Base-by-base conservation (phyloP, 805 yeast species). In the Candida corydali region DNA sequence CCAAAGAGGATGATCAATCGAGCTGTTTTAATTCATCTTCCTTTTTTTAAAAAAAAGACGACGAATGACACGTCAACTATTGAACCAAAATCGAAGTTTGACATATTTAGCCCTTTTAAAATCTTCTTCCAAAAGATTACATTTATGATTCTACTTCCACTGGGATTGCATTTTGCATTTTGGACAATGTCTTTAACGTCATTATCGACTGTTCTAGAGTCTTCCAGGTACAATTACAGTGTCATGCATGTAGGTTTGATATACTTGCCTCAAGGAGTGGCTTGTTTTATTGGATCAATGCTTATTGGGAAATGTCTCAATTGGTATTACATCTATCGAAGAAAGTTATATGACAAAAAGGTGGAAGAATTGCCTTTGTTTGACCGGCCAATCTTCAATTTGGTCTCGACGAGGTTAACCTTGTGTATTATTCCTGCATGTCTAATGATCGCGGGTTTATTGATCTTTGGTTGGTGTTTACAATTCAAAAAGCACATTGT, bases 161-260 rank as follows among this genome's bases (percentile, higher is more conserved):
- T 75, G 8, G 79, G 85, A 0, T 40, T 86, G 3, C 76, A 78
- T 41, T 86, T 77, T 56, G 70, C 88, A 1, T 63, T 74, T 2
- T 86, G 91, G 87, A 77, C 82, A 5, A 72, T 81, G 61, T 65
- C 76, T 12, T 70, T 83, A 39, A 81, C 94, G 0, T 72, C 87
- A 0, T 55, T 83, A 39, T 69, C 88, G 1, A 73, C 82, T 0
- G 61, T 67, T 10, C 55, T 86, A 23, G 63, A 74, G 22, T 58
- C 61, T 8, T 43, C 61, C 4, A 45, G 46, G 4, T 85, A 86
- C 45, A 57, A 67, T 19, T 73, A 77, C 41, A 45, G 70, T 1
- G 72, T 79, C 1, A 59, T 76, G 30, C 67, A 76, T 31, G 75
- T 85, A 26, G 95, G 95, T 3, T 57, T 78, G 12, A 76, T 86